phyloP scores from a whole-genome alignment of 352 stramenopile species.

The Pseudoperonospora humuli region DNA sequence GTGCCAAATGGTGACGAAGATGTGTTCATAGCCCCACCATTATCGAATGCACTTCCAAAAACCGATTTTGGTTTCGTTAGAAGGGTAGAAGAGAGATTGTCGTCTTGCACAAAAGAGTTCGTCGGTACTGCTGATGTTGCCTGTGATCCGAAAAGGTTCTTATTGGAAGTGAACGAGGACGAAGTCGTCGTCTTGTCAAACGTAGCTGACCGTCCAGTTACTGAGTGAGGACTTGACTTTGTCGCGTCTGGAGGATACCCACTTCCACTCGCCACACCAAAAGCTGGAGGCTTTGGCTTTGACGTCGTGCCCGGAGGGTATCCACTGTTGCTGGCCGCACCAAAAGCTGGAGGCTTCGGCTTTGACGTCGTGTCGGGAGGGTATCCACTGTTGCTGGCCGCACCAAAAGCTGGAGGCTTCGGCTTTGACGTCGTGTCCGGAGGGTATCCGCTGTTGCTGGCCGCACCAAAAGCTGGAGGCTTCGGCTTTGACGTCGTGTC shows the following conservation, averaged over 20 bases:
- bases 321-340: neutral
- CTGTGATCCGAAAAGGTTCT: constrained; percentile 16
- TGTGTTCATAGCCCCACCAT: constrained; percentile 3
- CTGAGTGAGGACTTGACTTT: constrained; percentile 25
- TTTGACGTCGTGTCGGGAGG: constrained; percentile 33
- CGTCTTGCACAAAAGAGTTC: neutral
- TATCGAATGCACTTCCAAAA: constrained; percentile 17
- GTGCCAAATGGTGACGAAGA: constrained; percentile 27
- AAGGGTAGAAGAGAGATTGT: neutral
- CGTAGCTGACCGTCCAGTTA: constrained; percentile 14
- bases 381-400: constrained; percentile 17
- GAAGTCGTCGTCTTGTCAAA: constrained; percentile 11
- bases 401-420: constrained; percentile 14
- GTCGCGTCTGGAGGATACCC: constrained; percentile 34
- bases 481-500: constrained; percentile 4
- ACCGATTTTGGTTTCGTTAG: constrained; percentile 11
- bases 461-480: constrained; percentile 4
- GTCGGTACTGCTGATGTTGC: constrained; percentile 1
- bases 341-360: constrained; percentile 23
- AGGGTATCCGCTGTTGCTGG: constrained; percentile 20
- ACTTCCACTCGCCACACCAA: constrained; percentile 7
- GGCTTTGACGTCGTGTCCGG: constrained; percentile 25
- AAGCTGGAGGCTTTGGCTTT: constrained; percentile 26
- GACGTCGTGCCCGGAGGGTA: constrained; percentile 38
- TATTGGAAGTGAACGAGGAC: constrained; percentile 25